Base-by-base conservation (phyloP, 2,329 filamentous ascomycete species). In the Volutella citrinella region DNA sequence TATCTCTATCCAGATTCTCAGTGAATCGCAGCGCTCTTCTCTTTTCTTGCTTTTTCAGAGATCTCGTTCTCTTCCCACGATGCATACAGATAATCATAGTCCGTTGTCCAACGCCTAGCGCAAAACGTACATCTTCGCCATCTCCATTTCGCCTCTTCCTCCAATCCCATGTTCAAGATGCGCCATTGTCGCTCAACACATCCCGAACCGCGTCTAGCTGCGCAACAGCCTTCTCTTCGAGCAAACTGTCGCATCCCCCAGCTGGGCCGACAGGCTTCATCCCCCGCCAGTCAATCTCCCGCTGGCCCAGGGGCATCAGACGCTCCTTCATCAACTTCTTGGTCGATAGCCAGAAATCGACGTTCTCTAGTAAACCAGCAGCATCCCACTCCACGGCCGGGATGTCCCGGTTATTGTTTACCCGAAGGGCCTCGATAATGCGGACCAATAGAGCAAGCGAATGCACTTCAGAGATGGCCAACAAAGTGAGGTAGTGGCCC, bases 331-430 rank as follows among this genome's bases (percentile, higher is more conserved):
- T 66, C 34, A 82, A 66, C 46, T 79, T 78, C 38, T 80, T 74
- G 33, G 81, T 81, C 18, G 78, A 74, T 21, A 96, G 65, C 73
- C 87, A 87, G 46, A 85, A 86, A 47, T 95, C 87, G 6, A 94
- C 78, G 51, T 93, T 88, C 56, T 95, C 90, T 45, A 84, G 74
- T 28, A 94, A 74, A 3, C 72, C 70, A 1, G 73, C 70, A 10
- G 76, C 72, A 54, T 96, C 87, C 82, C 87, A 95, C 32, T 78
- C 72, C 7, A 96, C 70, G 8, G 77, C 69, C 11, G 82, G 77
- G 3, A 96, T 81, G 16, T 88, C 82, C 15, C 82, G 78, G n/a
- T 74, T 74, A 30, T 85, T 87, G 33, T 69, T 78, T 54, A 55
- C 74, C 13, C 78, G 74, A 52, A 87, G 77, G 7, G 75, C 76